These are phyloP conservation scores for Rosa rugosa DNA, from an alignment of 306 rosid genomes.

Conservation along the genomic window DNA sequence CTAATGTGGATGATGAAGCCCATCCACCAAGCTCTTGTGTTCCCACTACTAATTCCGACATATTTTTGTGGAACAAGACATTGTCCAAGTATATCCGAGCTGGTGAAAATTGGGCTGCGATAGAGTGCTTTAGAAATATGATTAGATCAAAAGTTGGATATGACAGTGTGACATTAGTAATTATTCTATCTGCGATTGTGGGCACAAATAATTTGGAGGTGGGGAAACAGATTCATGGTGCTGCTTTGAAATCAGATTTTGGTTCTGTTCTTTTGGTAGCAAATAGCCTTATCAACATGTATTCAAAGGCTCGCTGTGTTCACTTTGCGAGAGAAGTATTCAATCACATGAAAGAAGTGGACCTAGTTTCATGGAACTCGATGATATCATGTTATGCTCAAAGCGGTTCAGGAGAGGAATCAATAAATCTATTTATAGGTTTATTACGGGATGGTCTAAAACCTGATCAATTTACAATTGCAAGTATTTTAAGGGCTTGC, in stretches of 20 bases:
- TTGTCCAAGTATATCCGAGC: conserved; percentile 46
- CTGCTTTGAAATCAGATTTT: conserved; percentile 45
- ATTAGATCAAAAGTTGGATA: conserved; percentile 38
- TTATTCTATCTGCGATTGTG: conserved; percentile 52
- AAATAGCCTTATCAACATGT: conserved; percentile 73
- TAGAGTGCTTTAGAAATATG: conserved; percentile 52
- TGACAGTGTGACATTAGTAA: conserved; percentile 53
- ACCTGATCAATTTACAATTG: conserved; percentile 71
- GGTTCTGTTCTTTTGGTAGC: conserved; percentile 50
- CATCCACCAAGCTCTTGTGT: neutral
- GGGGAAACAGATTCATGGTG: conserved; percentile 67
- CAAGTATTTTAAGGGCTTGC: conserved; percentile 71
- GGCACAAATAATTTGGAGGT: conserved; percentile 32
- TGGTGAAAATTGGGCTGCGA: conserved; percentile 54
- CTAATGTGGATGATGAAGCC: neutral
- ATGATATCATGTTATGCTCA: conserved; percentile 61
- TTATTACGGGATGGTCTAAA: conserved; percentile 44
- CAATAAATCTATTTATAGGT: conserved; percentile 44
- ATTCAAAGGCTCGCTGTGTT: conserved; percentile 52
- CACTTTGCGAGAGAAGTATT: conserved; percentile 45
- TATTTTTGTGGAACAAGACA: conserved; percentile 60
- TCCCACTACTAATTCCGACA: conserved; percentile 31
- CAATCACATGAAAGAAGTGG: conserved; percentile 50
- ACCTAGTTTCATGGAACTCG: conserved; percentile 83
- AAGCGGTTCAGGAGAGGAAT: conserved; percentile 51